Percentiles rank a stretch among this genome's conserved stretches.
Evolutionary conservation across 352 stramenopile genomes (phyloP).

Genomic region (Globisporangium spinosum): DNA sequence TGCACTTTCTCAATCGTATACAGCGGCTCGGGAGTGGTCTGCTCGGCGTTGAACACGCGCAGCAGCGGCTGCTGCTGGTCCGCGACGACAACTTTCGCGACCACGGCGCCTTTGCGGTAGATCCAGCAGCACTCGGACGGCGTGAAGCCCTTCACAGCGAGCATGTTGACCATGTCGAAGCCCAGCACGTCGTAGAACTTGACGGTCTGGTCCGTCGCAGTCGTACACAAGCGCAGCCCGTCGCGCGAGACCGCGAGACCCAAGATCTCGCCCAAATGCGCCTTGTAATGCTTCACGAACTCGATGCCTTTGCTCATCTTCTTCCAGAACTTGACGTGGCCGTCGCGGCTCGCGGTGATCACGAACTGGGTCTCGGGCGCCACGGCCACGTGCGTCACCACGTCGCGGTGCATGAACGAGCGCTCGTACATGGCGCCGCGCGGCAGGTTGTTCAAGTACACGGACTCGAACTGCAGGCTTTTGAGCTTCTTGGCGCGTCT

Average conservation of each 20-base stretch:
- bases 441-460: conserved; percentile 84
- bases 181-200: conserved; percentile 99
- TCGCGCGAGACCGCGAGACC: conserved; percentile 85
- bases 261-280: conserved; percentile 89
- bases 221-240: conserved; percentile 82
- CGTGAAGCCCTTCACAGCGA: conserved; percentile 57
- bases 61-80: conserved; percentile 62
- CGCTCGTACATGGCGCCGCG: conserved; percentile 92
- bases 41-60: conserved; percentile 86
- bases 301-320: conserved; percentile 94
- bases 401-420: conserved; percentile 97
- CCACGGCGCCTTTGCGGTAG: conserved; percentile 47
- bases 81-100: conserved; percentile 75
- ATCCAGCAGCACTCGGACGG: conserved; percentile 80
- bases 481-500: conserved; percentile 39
- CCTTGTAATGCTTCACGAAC: conserved; percentile 99
- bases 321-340: conserved; percentile 99
- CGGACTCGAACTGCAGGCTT: conserved; percentile 55
- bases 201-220: conserved; percentile 88
- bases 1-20: conserved; percentile 85
- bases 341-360: conserved; percentile 93
- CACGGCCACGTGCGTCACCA: conserved; percentile 91
- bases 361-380: conserved; percentile 94
- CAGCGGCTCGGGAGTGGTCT: conserved; percentile 42
- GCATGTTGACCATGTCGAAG: conserved; percentile 99